These are phyloP conservation scores for Apiospora saccharicola DNA, from an alignment of 2,329 filamentous ascomycete species.

Conservation along the genomic window DNA sequence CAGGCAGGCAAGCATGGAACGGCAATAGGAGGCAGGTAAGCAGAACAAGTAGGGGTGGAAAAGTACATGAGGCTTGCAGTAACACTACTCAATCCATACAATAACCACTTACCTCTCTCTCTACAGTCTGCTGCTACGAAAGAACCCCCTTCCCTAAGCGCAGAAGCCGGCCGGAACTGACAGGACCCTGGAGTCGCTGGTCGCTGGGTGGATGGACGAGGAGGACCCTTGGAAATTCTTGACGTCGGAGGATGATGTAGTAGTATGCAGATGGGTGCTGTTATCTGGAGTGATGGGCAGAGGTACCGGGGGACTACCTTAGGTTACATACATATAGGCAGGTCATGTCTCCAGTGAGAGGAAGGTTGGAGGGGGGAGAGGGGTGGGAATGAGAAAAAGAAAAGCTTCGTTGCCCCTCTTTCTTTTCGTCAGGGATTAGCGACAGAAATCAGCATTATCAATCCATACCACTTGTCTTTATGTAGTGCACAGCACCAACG, in stretches of 20 bases:
- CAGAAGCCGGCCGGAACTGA: conserved; percentile 14
- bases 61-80: background rate
- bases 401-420: conserved; percentile 16
- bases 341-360: background rate
- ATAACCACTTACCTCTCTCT: background rate
- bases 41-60: background rate
- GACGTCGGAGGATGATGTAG: conserved; percentile 15
- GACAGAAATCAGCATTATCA: background rate
- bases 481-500: background rate
- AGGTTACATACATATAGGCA: conserved; percentile 17
- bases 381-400: background rate
- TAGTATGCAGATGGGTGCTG: conserved; percentile 13
- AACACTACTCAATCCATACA: background rate
- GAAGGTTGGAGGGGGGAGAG: conserved; percentile 5
- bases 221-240: conserved; percentile 9
- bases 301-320: conserved; percentile 18
- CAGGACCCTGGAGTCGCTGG: conserved; percentile 11
- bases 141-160: background rate
- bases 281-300: conserved; percentile 8
- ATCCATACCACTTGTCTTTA: background rate
- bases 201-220: background rate
- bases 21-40: background rate
- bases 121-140: background rate
- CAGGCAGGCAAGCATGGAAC: background rate
- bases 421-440: background rate